phyloP scores from a whole-genome alignment of 23 red algal species.

The Gracilaria gracilis region DNA sequence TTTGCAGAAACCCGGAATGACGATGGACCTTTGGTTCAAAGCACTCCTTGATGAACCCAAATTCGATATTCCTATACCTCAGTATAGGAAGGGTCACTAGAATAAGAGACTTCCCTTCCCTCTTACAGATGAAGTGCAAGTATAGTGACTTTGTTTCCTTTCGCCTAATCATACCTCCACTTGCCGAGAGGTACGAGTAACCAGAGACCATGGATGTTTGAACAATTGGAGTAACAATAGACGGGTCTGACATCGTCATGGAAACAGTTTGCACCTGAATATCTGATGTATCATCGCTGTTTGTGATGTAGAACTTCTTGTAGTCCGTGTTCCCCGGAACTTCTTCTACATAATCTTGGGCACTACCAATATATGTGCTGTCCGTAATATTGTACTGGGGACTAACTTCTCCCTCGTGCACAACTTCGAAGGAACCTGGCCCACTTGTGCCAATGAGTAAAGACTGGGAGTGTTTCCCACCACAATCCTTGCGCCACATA shows the following conservation, averaged over 20 bases:
- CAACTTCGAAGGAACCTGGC: conserved; percentile 51
- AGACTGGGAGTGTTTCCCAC: conserved; percentile 45
- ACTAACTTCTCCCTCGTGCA: conserved; percentile 70
- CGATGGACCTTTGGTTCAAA: conserved; percentile 53
- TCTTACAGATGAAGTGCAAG: conserved; percentile 63
- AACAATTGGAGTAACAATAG: conserved; percentile 25
- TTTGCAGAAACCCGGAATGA: conserved; percentile 54
- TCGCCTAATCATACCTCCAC: conserved; percentile 54
- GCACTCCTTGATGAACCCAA: conserved; percentile 77
- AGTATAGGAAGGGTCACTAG: conserved; percentile 67
- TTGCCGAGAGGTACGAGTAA: conserved; percentile 15
- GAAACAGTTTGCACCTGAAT: conserved; percentile 69
- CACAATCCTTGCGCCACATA: conserved; percentile 73
- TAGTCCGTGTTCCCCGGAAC: conserved; percentile 42
- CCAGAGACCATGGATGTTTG: conserved; percentile 26
- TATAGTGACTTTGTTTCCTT: conserved; percentile 42
- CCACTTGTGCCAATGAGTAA: conserved; percentile 69
- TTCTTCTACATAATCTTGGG: conserved; percentile 22
- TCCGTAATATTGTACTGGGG: conserved; percentile 63
- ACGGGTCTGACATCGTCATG: conserved; percentile 68
- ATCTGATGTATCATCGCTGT: conserved; percentile 64
- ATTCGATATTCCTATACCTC: conserved; percentile 73
- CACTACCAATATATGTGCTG: conserved; percentile 24
- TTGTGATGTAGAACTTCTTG: conserved; percentile 62
- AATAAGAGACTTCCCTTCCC: conserved; percentile 52